Base-by-base conservation (phyloP, 164 flowering plant genomes). In the Euptelea pleiosperma region DNA sequence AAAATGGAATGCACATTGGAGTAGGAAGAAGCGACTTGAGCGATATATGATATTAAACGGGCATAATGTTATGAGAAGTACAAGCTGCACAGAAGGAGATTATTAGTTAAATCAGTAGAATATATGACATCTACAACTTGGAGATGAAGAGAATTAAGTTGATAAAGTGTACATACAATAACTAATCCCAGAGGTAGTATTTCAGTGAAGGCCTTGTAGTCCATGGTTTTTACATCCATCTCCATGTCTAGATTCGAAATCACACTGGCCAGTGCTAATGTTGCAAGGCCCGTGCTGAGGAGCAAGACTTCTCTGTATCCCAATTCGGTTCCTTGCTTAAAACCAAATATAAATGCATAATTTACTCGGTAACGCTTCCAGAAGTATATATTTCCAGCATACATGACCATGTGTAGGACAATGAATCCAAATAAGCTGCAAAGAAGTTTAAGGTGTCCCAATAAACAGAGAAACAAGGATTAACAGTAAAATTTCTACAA, bases 21-120 rank as follows among this genome's bases (percentile, higher is more conserved):
- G 74, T 61, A 86, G 58, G 72, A 86, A 83, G 71, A 52, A 73
- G 18, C 89, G 83, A 63, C 79, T 86, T 34, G 92, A 79, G 18
- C 84, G 81, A 56, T 76, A 81, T 21, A 86, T 48, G 57, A 86
- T 75, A 73, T 86, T 80, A 68, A 86, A 78, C 1, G 92, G 92
- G 54, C 73, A 78, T 22, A 83, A 22, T 33, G 66, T 37, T 58
- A 78, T 59, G 21, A 56, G 42, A 36, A 75, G 18, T 21, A 85
- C 47, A 45, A 72, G 21, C 86, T 82, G 80, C 66, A 73, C 10
- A 28, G 9, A 29, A 12, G 7, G 14, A 26, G 30, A 5, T 4
- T 6, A 14, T 25, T 4, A 16, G 53, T 11, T 30, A 22, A 6
- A 24, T 12, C 11, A 24, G 28, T 11, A 21, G 0, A 8, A 30